Evolutionary conservation across 352 stramenopile genomes (phyloP).

Genomic region (Thalassiosira delicatula): DNA sequence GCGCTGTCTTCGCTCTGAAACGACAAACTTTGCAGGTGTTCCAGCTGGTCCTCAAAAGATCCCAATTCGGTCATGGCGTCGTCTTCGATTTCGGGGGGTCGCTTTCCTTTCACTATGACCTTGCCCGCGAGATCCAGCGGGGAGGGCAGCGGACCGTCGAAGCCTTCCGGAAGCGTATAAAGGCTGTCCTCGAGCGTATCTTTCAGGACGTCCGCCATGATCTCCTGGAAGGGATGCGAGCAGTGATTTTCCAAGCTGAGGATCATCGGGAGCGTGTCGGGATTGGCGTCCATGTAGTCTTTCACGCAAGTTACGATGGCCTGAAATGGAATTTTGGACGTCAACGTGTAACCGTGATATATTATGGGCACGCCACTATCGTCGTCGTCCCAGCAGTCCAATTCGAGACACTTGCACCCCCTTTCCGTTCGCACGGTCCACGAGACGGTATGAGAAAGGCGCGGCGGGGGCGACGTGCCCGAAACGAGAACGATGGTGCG

Average conservation of each 20-base stretch:
- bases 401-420: constrained; percentile 85
- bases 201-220: constrained; percentile 52
- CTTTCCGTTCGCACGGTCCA: too few species aligned
- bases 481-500: too few species aligned
- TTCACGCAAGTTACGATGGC: constrained; percentile 81
- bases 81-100: constrained; percentile 38
- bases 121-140: constrained; percentile 56
- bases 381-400: constrained; percentile 83
- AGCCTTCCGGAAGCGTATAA: constrained; percentile 34
- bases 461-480: too few species aligned
- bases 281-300: constrained; percentile 41
- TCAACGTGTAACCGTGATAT: constrained; percentile 86
- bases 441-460: too few species aligned
- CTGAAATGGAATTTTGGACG: constrained; percentile 79
- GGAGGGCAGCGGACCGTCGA: constrained; percentile 32
- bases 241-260: constrained; percentile 67
- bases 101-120: constrained; percentile 60
- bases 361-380: constrained; percentile 71
- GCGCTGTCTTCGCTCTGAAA: too few species aligned
- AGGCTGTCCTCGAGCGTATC: constrained; percentile 42
- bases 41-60: too few species aligned
- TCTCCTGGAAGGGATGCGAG: constrained; percentile 46
- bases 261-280: constrained; percentile 55
- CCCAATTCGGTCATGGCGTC: constrained; percentile 24
- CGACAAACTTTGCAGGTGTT: too few species aligned